Evolutionary conservation across 768 basidiomycete genomes (phyloP).

Genomic region (Sarcodon sp.): DNA sequence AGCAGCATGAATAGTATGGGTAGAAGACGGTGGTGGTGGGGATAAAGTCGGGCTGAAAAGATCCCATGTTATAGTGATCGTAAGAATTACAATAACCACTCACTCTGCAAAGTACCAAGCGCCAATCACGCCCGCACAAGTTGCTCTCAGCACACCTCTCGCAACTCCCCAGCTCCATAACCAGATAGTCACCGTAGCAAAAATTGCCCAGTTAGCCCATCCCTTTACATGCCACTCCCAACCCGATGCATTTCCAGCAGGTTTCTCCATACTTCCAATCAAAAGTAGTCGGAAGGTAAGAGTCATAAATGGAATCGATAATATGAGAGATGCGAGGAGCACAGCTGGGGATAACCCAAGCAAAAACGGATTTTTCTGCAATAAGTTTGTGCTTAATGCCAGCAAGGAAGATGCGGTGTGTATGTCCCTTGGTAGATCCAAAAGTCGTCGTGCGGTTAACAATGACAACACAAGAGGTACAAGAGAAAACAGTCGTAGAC

Average conservation of each 20-base stretch:
- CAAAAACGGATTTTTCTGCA: slow-evolving; percentile 63
- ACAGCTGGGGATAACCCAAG: slow-evolving; percentile 64
- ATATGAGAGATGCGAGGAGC: slow-evolving; percentile 51
- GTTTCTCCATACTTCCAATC: slow-evolving; percentile 41
- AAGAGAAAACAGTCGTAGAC: slow-evolving; percentile 68
- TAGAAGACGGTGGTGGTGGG: slow-evolving; percentile 36
- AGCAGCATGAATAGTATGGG: slow-evolving; percentile 66
- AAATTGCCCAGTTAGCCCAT: slow-evolving; percentile 70
- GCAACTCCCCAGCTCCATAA: slow-evolving; percentile 73
- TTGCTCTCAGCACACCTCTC: slow-evolving; percentile 64
- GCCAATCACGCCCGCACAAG: slow-evolving; percentile 74
- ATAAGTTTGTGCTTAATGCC: slow-evolving; percentile 52
- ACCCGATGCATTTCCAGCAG: slow-evolving; percentile 27
- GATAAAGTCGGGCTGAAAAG: slow-evolving; percentile 14
- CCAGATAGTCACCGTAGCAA: slow-evolving; percentile 39
- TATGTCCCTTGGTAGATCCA: slow-evolving; percentile 58
- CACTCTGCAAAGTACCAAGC: slow-evolving; percentile 82
- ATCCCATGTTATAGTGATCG: slow-evolving; percentile 4
- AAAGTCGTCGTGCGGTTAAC: slow-evolving; percentile 58
- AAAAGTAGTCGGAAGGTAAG: slow-evolving; percentile 69
- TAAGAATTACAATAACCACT: slow-evolving; percentile 11
- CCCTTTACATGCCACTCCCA: slow-evolving; percentile 39
- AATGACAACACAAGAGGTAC: slow-evolving; percentile 60
- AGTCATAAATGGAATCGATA: slow-evolving; percentile 69
- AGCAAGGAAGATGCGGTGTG: slow-evolving; percentile 48